Evolutionary conservation across 768 basidiomycete species (phyloP), one percentile per base, ranked within the genome.

Genomic region (Hortiboletus campestris): DNA sequence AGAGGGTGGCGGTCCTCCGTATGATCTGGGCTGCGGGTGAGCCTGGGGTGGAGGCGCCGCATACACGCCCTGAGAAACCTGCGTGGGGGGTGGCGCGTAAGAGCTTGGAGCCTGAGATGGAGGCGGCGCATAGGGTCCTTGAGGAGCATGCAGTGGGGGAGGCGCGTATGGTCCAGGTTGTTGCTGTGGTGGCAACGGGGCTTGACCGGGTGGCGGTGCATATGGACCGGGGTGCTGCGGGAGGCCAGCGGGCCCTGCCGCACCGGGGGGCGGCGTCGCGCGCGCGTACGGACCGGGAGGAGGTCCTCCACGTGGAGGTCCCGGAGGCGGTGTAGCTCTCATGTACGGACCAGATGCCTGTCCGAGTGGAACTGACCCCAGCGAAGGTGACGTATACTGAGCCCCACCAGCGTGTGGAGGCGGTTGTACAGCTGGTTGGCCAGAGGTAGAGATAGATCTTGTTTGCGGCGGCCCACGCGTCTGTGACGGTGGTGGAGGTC

Each of bases 401-500:
- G 63, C 55, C 39, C 63, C 61, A 55, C 65, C 65, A 8, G 71
- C 70, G 2, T 72, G 73, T 5, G 75, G 74, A 22, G 74, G 71
- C 17, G 70, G 71, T 35, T 78, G 78, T 13, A 76, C 72, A 1
- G 81, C 78, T 10, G 68, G 71, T 42, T 72, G 74, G 32, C 67
- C 70, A 11, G 64, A 38, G 4, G 58, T 34, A 25, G 70, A 59
- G 1, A 63, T 48, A 16, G 72, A 65, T 49, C 73, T 67, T 6
- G 60, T 58, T 31, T 66, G 64, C 9, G 74, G 69, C 10, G 76
- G 62, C 1, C 72, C 75, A 12, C 77, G 75, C 35, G 55, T 64
- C 42, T 65, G 72, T n/a, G 76, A 76, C 17, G 74, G 72, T 2
- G 76, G 73, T 8, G 78, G 77, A 4, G 84, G 84, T n/a, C 84